Percentiles rank a stretch among this genome's conserved stretches.
Conservation (phyloP, 1,284 basidiomycete species). For the Rhodotorula sp. region DNA sequence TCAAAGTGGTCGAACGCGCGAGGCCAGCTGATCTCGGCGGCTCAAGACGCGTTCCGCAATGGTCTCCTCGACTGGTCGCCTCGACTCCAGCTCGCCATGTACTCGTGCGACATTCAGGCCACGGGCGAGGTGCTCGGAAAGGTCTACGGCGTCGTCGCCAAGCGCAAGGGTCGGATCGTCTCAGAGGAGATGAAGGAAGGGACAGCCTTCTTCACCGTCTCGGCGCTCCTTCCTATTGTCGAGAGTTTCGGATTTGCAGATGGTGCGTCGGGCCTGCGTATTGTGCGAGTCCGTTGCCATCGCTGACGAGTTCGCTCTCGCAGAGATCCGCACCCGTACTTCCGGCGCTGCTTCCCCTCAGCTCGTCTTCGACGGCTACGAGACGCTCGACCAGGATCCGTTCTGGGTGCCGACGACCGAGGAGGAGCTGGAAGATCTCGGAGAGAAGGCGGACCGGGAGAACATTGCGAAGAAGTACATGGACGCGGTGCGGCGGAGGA, state of each 20-base stretch:
- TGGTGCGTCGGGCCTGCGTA: constrained; percentile 58
- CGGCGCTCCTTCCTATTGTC: constrained; percentile 87
- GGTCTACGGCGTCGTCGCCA: constrained; percentile 91
- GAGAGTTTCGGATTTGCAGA: constrained; percentile 98
- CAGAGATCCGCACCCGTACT: constrained; percentile 93
- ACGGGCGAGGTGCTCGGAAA: constrained; percentile 97
- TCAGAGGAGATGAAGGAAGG: constrained; percentile 99
- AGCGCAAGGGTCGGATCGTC: constrained; percentile 83
- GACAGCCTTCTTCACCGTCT: constrained; percentile 89
- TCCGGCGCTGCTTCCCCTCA: constrained; percentile 96
- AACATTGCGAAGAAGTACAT: constrained; percentile 95
- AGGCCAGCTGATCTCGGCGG: constrained; percentile 84
- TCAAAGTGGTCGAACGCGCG: constrained; percentile 58
- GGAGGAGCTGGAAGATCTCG: constrained; percentile 95
- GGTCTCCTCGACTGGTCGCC: constrained; percentile 97
- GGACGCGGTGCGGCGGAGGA: constrained; percentile 84
- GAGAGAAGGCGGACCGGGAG: constrained; percentile 88
- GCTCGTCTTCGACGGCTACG: constrained; percentile 90
- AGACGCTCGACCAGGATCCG: constrained; percentile 86
- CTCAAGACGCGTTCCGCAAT: constrained; percentile 82
- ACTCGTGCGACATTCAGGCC: constrained; percentile 97
- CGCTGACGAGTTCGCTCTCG: neutral
- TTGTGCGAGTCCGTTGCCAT: neutral
- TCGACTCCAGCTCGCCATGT: constrained; percentile 95
- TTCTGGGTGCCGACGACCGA: constrained; percentile 99